A percentile compares a stretch with the other conserved stretches of the same genome.
Conservation (phyloP, 2,329 filamentous ascomycete species). For the Didymella lethalis region DNA sequence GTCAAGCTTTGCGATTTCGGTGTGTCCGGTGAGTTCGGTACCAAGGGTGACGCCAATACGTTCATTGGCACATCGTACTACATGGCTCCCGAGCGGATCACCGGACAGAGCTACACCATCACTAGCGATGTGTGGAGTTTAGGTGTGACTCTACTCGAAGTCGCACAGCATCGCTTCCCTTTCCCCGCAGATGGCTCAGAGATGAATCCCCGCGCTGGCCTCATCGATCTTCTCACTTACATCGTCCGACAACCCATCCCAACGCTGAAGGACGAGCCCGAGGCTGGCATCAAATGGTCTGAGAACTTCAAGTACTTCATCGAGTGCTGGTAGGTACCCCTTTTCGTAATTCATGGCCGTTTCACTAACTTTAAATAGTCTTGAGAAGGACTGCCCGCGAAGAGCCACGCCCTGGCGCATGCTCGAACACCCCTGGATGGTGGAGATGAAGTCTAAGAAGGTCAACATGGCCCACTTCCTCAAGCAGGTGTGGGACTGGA, state of each 20-base stretch:
- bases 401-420: conserved; percentile 97
- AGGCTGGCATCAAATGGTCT: conserved; percentile 90
- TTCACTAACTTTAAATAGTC: conserved; percentile 62
- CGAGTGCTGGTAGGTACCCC: conserved; percentile 88
- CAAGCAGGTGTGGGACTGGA: conserved; percentile 96
- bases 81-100: conserved; percentile 98
- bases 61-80: conserved; percentile 99
- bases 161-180: conserved; percentile 98
- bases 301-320: conserved; percentile 99
- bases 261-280: conserved; percentile 92
- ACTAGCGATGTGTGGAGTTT: conserved; percentile 98
- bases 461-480: conserved; percentile 98
- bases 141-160: conserved; percentile 95
- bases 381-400: conserved; percentile 89
- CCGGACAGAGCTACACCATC: conserved; percentile 96
- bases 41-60: conserved; percentile 97
- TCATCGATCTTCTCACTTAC: conserved; percentile 96
- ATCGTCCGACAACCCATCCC: conserved; percentile 96
- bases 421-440: conserved; percentile 98
- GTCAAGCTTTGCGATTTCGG: conserved; percentile 99
- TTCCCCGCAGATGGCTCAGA: conserved; percentile 97
- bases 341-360: neutral
- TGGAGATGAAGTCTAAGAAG: conserved; percentile 93
- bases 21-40: conserved; percentile 96
- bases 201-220: conserved; percentile 88